Percentiles rank a stretch among this genome's conserved stretches.
These are phyloP conservation scores for Chalara sp. DNA, from an alignment of 2,329 filamentous ascomycete genomes.

Conservation along the genomic window DNA sequence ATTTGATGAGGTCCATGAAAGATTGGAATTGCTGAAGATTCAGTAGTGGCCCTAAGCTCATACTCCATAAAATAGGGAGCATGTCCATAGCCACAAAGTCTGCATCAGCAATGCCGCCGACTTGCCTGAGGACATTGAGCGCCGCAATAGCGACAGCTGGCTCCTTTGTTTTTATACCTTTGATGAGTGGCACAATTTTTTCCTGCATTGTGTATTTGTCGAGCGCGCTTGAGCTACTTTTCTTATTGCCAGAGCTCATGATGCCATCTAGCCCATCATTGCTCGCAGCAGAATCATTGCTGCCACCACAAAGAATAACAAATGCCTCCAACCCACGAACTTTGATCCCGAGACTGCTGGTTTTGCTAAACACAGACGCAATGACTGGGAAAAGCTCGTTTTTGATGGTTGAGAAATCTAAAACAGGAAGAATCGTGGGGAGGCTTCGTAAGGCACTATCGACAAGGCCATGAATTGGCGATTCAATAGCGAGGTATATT, in stretches of 20 bases:
- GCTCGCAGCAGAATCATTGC: constrained; percentile 40
- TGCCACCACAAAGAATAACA: constrained; percentile 79
- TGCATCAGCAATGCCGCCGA: constrained; percentile 74
- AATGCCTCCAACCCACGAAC: constrained; percentile 88
- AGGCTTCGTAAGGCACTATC: constrained; percentile 78
- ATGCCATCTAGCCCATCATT: constrained; percentile 75
- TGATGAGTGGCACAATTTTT: constrained; percentile 85
- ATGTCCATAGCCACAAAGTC: constrained; percentile 92
- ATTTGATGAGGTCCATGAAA: constrained; percentile 86
- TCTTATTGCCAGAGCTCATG: constrained; percentile 41
- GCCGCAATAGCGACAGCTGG: constrained; percentile 96
- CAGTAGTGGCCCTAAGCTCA: constrained; percentile 83
- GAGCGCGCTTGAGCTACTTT: constrained; percentile 67
- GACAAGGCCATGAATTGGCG: constrained; percentile 79
- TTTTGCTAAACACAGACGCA: constrained; percentile 83
- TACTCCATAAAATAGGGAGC: constrained; percentile 82
- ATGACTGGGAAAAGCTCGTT: constrained; percentile 94
- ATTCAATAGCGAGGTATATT: constrained; percentile 76
- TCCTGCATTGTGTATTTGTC: constrained; percentile 99
- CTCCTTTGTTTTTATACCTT: constrained; percentile 94
- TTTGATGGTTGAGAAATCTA: constrained; percentile 96
- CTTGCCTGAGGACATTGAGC: constrained; percentile 74
- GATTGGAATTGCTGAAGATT: constrained; percentile 81
- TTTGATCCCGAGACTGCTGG: constrained; percentile 90
- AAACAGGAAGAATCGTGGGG: constrained; percentile 72